phyloP scores from a whole-genome alignment of 148 eudicot genomes.

The Arctostaphylos glauca region DNA sequence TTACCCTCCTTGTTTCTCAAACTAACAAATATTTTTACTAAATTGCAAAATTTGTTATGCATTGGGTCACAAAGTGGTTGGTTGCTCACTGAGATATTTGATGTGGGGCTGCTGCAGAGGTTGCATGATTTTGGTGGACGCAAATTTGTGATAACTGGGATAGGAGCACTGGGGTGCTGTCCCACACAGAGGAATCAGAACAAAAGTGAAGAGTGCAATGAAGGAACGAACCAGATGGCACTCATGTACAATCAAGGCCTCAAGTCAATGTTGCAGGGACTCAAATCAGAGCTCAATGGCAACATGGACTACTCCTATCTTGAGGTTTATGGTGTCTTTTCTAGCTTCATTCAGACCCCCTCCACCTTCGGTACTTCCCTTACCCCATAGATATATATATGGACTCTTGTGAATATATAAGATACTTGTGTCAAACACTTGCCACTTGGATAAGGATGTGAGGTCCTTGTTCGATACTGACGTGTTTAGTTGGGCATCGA shows the following conservation, averaged over 20 bases:
- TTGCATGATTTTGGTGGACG: slow-evolving; percentile 61
- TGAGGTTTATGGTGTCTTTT: slow-evolving; percentile 46
- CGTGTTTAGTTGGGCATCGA: no score
- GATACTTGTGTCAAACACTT: no score
- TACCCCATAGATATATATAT: no score
- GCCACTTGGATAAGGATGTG: no score
- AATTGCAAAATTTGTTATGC: no score
- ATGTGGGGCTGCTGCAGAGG: slow-evolving; percentile 29
- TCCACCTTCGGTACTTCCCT: slow-evolving; percentile 45
- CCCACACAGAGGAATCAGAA: slow-evolving; percentile 52
- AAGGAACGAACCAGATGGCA: slow-evolving; percentile 54
- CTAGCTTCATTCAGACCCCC: slow-evolving; percentile 48
- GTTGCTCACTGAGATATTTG: background rate
- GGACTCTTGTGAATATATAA: no score
- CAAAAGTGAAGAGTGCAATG: slow-evolving; percentile 49
- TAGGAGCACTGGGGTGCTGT: slow-evolving; percentile 62
- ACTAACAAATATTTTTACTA: no score
- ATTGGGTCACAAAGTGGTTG: background rate
- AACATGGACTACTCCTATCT: slow-evolving; percentile 45
- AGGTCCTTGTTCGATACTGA: no score
- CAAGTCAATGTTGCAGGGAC: slow-evolving; percentile 31
- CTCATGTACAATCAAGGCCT: slow-evolving; percentile 56
- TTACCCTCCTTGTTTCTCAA: no score
- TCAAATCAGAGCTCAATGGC: slow-evolving; percentile 37
- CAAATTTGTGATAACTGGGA: slow-evolving; percentile 48